Evolutionary conservation across 192 early-diverging fungal species (phyloP), one percentile per base, ranked within the genome.

Genomic region (Podochytrium sp.): DNA sequence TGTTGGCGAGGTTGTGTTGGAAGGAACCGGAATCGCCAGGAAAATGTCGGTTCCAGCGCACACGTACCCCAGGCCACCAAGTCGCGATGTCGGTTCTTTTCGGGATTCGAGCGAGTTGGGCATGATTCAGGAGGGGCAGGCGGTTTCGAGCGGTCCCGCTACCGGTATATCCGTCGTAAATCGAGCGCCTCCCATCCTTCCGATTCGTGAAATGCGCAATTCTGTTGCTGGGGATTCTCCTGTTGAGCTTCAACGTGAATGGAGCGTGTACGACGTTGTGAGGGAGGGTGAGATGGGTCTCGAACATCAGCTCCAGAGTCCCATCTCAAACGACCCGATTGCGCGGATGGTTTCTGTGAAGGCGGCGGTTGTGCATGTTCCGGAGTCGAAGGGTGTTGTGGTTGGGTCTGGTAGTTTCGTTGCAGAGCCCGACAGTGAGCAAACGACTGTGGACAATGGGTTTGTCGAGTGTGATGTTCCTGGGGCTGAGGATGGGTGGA

Each of bases 401-500:
- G 16, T 27, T 25, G 55, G 27, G 7, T 7, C 12, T 29, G 29
- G 27, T 10, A 57, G 14, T 25, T 25, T 57, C 27, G 55, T 34
- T 7, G 16, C 4, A 14, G 37, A 37, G 5, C 29, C 55, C 7
- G 10, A 23, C 55, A 57, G 27, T 57, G 16, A 27, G 43, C 55
- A 14, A 29, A 10, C 27, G 25, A 27, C 10, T 29, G 32, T 14
- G 16, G 60, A 30, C 12, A 32, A 70, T 12, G 67, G 52, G 7
- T 50, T 66, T 50, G 7, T 66, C 7, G 42, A 49, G 18, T 25
- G 10, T 25, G 43, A 50, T 50, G 43, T 66, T n/a, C 41, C 12
- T 7, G 61, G 61, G 18, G 37, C 39, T 63, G n/a, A n/a, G n/a
- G 32, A 52, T 14, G 49, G 33, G 14, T 71, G 69, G 69, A 57